Conservation (phyloP, 345 rosid genomes). For the Eucalyptus cloeziana region DNA sequence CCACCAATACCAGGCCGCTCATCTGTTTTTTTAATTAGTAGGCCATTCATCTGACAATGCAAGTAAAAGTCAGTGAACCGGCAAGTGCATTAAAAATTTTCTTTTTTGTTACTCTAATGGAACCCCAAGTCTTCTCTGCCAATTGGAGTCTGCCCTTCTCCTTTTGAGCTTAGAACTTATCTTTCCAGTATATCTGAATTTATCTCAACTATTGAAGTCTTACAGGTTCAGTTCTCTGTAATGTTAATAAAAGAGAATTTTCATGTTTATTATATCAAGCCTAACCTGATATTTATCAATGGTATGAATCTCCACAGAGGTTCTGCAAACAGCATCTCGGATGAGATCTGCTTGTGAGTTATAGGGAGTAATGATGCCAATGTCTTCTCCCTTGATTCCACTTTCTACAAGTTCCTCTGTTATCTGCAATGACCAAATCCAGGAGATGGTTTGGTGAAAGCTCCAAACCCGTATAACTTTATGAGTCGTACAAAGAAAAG, state of each 20-base stretch:
- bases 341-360: conserved; percentile 83
- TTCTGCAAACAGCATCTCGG: conserved; percentile 14
- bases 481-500: background rate
- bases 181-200: background rate
- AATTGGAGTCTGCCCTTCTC: background rate
- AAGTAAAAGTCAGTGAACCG: background rate
- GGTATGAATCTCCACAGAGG: conserved; percentile 83
- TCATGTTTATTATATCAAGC: background rate
- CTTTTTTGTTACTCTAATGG: background rate
- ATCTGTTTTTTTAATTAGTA: background rate
- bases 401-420: conserved; percentile 38
- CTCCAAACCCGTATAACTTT: background rate
- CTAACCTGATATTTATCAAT: conserved; percentile 96
- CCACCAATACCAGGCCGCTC: background rate
- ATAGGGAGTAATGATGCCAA: conserved; percentile 92
- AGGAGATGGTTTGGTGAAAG: background rate
- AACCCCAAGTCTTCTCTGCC: background rate
- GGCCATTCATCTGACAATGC: background rate
- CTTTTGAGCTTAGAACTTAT: background rate
- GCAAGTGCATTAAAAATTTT: background rate
- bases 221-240: background rate
- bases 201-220: background rate
- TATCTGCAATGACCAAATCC: conserved; percentile 19
- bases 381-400: conserved; percentile 63
- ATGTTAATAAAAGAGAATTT: background rate